Conservation (phyloP, 1,284 basidiomycete genomes). For the Cryptococcus maquisensis region DNA sequence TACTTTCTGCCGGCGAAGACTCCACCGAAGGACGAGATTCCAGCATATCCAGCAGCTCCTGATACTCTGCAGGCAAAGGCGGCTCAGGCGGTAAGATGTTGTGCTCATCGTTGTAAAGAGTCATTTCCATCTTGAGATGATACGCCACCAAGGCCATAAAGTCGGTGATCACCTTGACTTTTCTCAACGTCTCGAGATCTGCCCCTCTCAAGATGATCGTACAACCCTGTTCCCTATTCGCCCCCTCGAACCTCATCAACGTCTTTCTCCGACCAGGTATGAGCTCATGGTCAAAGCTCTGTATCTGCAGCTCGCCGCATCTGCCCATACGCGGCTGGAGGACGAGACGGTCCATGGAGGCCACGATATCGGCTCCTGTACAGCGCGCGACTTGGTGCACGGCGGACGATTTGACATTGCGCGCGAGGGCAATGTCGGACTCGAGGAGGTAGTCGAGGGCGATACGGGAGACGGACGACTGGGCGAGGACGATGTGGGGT, state of each 20-base stretch:
- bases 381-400: constrained; percentile 84
- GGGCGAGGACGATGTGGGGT: constrained; percentile 88
- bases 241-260: constrained; percentile 96
- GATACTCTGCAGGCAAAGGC: constrained; percentile 30
- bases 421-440: constrained; percentile 84
- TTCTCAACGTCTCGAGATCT: constrained; percentile 68
- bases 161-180: constrained; percentile 86
- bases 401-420: constrained; percentile 82
- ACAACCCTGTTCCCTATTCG: constrained; percentile 84
- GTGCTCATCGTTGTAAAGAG: constrained; percentile 89
- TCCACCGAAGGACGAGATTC: background rate
- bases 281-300: constrained; percentile 88
- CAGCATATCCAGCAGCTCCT: constrained; percentile 32
- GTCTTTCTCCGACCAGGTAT: constrained; percentile 91
- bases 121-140: constrained; percentile 85
- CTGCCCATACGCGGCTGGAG: constrained; percentile 86
- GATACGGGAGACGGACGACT: constrained; percentile 85
- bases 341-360: constrained; percentile 90
- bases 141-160: constrained; percentile 86
- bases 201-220: constrained; percentile 92
- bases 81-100: constrained; percentile 63
- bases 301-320: constrained; percentile 79
- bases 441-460: constrained; percentile 85
- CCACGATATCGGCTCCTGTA: constrained; percentile 92
- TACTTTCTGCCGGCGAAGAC: too few species aligned